These are phyloP conservation scores for Ricinus communis DNA, from an alignment of 345 rosid species.

Conservation along the genomic window DNA sequence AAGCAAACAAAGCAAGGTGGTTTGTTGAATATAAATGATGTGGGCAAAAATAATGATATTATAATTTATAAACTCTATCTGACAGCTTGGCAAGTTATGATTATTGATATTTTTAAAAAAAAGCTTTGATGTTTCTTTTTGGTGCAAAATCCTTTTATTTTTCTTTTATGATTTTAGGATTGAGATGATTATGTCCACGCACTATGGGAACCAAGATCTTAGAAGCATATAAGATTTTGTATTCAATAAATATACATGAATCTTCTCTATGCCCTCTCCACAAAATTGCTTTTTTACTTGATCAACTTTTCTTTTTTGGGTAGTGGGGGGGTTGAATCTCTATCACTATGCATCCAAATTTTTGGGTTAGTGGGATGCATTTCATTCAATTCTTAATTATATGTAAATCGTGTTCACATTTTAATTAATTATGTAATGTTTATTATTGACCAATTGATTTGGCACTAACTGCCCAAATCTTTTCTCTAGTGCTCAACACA, in stretches of 20 bases:
- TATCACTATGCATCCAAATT: background rate
- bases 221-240: background rate
- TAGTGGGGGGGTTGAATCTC: conserved; percentile 12
- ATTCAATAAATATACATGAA: background rate
- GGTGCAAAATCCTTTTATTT: conserved; percentile 15
- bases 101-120: background rate
- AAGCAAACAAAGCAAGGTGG: too few relatives aligned
- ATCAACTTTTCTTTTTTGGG: background rate
- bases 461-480: conserved; percentile 16
- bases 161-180: conserved; percentile 4
- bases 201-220: conserved; percentile 20
- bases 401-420: background rate
- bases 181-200: conserved; percentile 39
- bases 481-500: conserved; percentile 29
- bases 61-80: background rate
- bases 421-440: background rate
- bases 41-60: background rate
- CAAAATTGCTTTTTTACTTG: background rate
- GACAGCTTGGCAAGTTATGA: conserved; percentile 1
- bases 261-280: background rate
- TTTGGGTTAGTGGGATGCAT: background rate
- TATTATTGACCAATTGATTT: conserved; percentile 13
- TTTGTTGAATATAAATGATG: too few relatives aligned
- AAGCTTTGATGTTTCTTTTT: conserved; percentile 9
- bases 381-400: background rate